Conservation (phyloP, 1,139 yeast genomes). For the Protomyces macrosporus region DNA sequence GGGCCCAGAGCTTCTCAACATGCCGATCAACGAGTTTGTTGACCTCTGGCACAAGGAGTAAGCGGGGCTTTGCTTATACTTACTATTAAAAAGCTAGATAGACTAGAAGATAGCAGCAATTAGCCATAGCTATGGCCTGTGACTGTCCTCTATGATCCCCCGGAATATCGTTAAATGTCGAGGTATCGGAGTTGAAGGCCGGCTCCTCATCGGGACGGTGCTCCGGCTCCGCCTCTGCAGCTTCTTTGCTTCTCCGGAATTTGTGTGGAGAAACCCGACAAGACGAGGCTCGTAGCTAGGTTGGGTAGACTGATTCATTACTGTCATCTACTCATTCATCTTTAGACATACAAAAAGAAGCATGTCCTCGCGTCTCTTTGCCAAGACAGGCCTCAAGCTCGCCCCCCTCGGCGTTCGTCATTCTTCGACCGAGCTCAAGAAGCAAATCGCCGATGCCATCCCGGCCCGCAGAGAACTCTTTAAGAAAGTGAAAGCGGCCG, state of each 20-base stretch:
- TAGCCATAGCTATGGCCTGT: too few species aligned
- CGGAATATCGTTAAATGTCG: too few species aligned
- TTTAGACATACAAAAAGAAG: neutral
- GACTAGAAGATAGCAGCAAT: too few species aligned
- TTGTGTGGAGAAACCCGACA: neutral
- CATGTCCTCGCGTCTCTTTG: neutral
- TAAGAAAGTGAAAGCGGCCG: slow-evolving; percentile 41
- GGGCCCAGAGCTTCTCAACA: slow-evolving; percentile 16
- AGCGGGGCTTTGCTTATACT: neutral
- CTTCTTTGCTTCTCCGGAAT: too few species aligned
- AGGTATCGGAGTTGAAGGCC: too few species aligned
- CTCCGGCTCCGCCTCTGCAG: too few species aligned
- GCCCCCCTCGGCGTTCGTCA: slow-evolving; percentile 12
- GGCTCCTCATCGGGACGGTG: too few species aligned
- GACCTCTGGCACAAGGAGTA: slow-evolving; percentile 26
- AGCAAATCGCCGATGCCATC: slow-evolving; percentile 42
- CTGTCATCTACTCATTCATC: neutral
- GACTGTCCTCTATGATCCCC: too few species aligned
- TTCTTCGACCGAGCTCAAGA: slow-evolving; percentile 35
- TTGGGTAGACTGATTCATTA: too few species aligned
- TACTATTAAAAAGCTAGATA: neutral
- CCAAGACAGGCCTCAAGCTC: neutral
- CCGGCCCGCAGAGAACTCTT: slow-evolving; percentile 44
- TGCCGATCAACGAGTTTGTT: slow-evolving; percentile 23
- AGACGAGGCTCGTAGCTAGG: too few species aligned